Base-by-base conservation (phyloP, 2,329 filamentous ascomycete genomes). In the Talaromyces sp. region DNA sequence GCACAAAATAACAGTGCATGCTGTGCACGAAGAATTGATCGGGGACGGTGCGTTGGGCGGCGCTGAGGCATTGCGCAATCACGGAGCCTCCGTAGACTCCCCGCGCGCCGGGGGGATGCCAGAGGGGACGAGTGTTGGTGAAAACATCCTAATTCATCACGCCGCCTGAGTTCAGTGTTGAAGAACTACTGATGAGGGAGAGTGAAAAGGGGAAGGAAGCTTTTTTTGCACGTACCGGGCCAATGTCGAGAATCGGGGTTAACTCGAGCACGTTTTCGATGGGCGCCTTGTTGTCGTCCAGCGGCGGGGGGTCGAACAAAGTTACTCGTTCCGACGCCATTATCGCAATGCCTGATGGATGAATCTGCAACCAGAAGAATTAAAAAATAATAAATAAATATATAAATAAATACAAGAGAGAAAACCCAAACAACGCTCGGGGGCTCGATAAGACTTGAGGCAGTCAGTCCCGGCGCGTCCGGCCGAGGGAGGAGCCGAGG, bases 1-100 rank as follows among this genome's bases (percentile, higher is more conserved):
- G 86, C 35, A 99, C 87, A 75, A 99, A 99, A 81, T 98, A 99
- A 84, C 95, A 98, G 83, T 99, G 95, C 89, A 96, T 97, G 71
- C 89, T 93, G 81, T 99, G 95, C 55, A 95, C 86, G 62, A 87
- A 84, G 76, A 96, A 97, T 72, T 90, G 82, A 38, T 73, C 65
- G 0, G 89, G 88, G 2, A 99, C 90, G 9, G 95, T 99, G 71
- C 87, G 86, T 75, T 96, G 92, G 26, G 91, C 95, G 1, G 95
- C 91, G 52, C 89, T 84, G 27, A 97, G 87, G 70, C 85, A 93
- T 81, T 98, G 93, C 54, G 93, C 93, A 67, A 99, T 97, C 41
- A 96, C 92, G 60, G 90, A 87, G 65, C 93, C 93, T 72, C 95
- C 95, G 71, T 91, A 99, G 76, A 99, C 92, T 63, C 95, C 95